These are phyloP conservation scores for Boletus speciosus DNA, from an alignment of 768 basidiomycete species.

Conservation along the genomic window DNA sequence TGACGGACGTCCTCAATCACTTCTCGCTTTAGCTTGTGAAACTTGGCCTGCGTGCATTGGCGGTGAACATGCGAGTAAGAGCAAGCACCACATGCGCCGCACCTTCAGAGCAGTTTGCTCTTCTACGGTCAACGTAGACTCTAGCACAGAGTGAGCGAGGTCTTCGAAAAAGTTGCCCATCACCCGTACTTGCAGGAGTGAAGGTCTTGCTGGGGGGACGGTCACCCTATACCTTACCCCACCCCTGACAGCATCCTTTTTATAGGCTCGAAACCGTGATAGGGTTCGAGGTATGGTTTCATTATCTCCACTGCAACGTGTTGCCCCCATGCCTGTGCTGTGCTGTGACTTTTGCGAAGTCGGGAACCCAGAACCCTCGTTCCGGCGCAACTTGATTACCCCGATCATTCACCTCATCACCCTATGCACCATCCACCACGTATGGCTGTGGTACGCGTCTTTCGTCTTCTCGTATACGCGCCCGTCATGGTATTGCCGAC, in stretches of 20 bases:
- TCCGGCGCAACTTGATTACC: neutral
- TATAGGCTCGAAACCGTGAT: neutral
- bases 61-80: neutral
- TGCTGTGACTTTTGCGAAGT: neutral
- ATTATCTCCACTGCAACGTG: neutral
- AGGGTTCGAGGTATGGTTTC: neutral
- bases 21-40: slow-evolving; percentile 27
- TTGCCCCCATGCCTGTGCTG: neutral
- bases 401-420: neutral
- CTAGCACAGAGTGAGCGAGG: slow-evolving; percentile 20
- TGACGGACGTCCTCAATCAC: slow-evolving; percentile 28
- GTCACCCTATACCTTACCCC: neutral
- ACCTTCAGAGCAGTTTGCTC: slow-evolving; percentile 28
- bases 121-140: slow-evolving; percentile 19
- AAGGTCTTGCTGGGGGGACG: neutral
- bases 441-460: neutral
- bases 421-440: neutral
- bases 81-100: neutral
- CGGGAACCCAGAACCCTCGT: neutral
- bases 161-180: slow-evolving; percentile 33
- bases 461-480: neutral
- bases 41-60: slow-evolving; percentile 20
- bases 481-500: neutral
- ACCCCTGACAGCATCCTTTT: neutral
- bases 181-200: neutral